Evolutionary conservation across 352 stramenopile species (phyloP), one percentile per base, ranked within the genome.

Genomic region (Pilasporangium apinafurcum): DNA sequence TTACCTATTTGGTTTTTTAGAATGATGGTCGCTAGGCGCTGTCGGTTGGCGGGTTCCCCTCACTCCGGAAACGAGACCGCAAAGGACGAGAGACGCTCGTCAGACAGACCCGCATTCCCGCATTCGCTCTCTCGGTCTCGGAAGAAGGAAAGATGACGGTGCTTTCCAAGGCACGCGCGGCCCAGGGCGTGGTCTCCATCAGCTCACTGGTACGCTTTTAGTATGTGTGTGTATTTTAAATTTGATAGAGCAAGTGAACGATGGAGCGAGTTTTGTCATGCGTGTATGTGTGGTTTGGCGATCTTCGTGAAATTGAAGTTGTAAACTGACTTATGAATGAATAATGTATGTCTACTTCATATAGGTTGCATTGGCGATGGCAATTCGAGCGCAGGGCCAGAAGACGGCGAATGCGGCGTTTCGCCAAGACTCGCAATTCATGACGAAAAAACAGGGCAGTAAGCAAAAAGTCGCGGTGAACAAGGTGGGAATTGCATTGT

Each of bases 391-490:
- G 42, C 60, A 83, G 42, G 78, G 78, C 2, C 72, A 80, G 21
- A 66, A 73, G 35, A 60, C 62, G 8, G 67, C 74, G 8, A 79
- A 73, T 46, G 60, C 49, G 4, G 71, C 57, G 24, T 67, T 75
- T 31, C 39, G 43, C 4, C 37, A 70, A 26, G 69, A 90, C 38
- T 87, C 77, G 34, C 61, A 84, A 50, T 87, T 80, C 44, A 84
- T 83, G 59, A 83, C 69, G 28, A 84, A 86, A 57, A 86, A 85
- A 53, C 64, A 82, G 12, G 74, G 69, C 40, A 76, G 58, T 41
- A 66, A 70, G n/a, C 62, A 83, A 16, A 77, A 71, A 24, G 72
- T 85, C 44, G 74, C 74, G 12, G 65, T 90, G 8, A 86, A 90
- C 54, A 61, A 70, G 51, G 65, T 76, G 39, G 26, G 17, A 25